Evolutionary conservation across 2,329 filamentous ascomycete species (phyloP), one percentile per base, ranked within the genome.

Genomic region (Raffaelea albimanens): DNA sequence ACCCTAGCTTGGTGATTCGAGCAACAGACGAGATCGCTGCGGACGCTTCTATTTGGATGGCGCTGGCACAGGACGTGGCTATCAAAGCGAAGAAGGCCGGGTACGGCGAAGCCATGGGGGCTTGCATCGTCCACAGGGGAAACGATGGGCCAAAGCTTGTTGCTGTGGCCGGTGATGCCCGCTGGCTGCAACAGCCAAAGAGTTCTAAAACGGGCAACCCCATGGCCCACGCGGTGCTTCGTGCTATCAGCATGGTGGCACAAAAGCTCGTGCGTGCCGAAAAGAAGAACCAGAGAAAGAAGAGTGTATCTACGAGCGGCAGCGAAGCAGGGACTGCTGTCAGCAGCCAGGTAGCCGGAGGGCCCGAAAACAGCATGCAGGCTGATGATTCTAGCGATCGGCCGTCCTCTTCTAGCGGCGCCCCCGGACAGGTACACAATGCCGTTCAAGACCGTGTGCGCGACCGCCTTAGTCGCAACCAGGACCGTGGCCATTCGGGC

Each of bases 201-300:
- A 59, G 61, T 21, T 64, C 68, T 5, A 43, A 67, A 31, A 71
- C 71, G 8, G 83, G 82, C 55, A 91, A 93, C 59, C 79, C 83
- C 38, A 83, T 90, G 75, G 84, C 81, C 22, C 87, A 94, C 59
- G 79, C 84, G 19, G 82, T 85, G 7, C 77, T 91, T 61, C 76
- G 87, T 53, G 86, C 83, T 47, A 87, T 93, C 58, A 87, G 83
- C 60, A 88, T 93, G 80, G 83, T 93, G 48, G 86, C 85, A 3
- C 76, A 80, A 58, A 81, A 80, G 59, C 67, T 81, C 11, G 77
- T 80, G 33, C 70, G 75, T 34, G 70, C 75, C 40, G 76, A 80
- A 55, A 66, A 74, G 49, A 63, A 63, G 43, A 62, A 61, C 39
- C 54, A 52, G 48, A 19, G 14, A 38, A 42, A 47, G 20, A 46